phyloP scores from a whole-genome alignment of 495 filamentous ascomycete species.

The Neurospora africana region DNA sequence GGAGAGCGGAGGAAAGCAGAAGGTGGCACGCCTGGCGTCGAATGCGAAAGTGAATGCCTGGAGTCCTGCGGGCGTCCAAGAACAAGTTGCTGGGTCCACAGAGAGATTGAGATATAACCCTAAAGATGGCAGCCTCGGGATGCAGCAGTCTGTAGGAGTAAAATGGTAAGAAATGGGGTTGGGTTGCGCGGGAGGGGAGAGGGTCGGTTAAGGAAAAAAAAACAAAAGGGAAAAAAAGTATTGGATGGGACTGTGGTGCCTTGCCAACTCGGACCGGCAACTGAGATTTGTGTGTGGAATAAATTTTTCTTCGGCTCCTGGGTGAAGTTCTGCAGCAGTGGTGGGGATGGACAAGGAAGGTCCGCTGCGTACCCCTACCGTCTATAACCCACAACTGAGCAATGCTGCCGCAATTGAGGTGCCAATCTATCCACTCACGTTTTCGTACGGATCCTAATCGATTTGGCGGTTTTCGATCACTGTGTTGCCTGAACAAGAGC shows the following conservation, averaged over 20 bases:
- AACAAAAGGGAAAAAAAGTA: slow-evolving; percentile 13
- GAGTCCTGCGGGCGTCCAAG: background rate
- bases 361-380: background rate
- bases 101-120: slow-evolving; percentile 11
- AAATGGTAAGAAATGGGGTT: slow-evolving; percentile 1
- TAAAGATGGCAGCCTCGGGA: slow-evolving; percentile 9
- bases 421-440: background rate
- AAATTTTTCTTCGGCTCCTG: slow-evolving; percentile 26
- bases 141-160: slow-evolving; percentile 8
- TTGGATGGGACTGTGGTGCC: slow-evolving; percentile 10
- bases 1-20: background rate
- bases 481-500: background rate
- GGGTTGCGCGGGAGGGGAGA: slow-evolving; percentile 1
- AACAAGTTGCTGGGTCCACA: background rate
- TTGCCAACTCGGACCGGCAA: slow-evolving; percentile 18
- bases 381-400: background rate
- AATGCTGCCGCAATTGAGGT: background rate
- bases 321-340: slow-evolving; percentile 12
- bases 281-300: slow-evolving; percentile 27
- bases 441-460: background rate
- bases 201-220: slow-evolving; percentile 4
- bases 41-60: background rate
- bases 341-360: slow-evolving; percentile 20
- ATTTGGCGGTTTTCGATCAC: background rate
- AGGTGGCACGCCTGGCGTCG: background rate